phyloP scores from a whole-genome alignment of 2,329 filamentous ascomycete species.

The Penicillium aurantiogriseum region DNA sequence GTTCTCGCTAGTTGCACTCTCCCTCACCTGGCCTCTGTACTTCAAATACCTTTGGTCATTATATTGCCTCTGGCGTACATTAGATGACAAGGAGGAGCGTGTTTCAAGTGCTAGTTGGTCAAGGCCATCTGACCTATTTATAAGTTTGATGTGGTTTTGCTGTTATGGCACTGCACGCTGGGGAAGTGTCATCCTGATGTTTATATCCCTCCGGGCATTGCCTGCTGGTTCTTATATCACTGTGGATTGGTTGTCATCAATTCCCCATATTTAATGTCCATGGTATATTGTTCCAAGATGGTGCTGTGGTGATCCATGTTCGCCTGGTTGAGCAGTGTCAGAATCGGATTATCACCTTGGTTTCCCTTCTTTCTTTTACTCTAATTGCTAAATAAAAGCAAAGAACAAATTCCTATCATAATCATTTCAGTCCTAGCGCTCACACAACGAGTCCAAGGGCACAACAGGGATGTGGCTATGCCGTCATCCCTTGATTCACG shows the following conservation, averaged over 20 bases:
- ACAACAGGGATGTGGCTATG: background rate
- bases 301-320: background rate
- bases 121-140: background rate
- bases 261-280: conserved; percentile 8
- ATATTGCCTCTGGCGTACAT: background rate
- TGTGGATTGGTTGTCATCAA: conserved; percentile 10
- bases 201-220: conserved; percentile 12
- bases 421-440: no score
- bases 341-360: background rate
- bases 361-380: background rate
- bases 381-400: background rate
- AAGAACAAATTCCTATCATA: background rate
- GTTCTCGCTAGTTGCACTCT: conserved; percentile 2
- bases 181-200: conserved; percentile 11
- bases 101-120: background rate
- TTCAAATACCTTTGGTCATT: background rate
- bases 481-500: conserved; percentile 1
- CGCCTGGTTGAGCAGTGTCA: background rate
- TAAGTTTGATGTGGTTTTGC: background rate
- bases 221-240: conserved; percentile 8
- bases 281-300: background rate
- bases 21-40: background rate
- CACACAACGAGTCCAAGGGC: background rate
- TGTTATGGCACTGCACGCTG: background rate
- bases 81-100: background rate